A percentile compares a stretch with the other conserved stretches of the same genome.
phyloP scores from a whole-genome alignment of 1,284 basidiomycete species.

The Bondarzewia mesenterica region DNA sequence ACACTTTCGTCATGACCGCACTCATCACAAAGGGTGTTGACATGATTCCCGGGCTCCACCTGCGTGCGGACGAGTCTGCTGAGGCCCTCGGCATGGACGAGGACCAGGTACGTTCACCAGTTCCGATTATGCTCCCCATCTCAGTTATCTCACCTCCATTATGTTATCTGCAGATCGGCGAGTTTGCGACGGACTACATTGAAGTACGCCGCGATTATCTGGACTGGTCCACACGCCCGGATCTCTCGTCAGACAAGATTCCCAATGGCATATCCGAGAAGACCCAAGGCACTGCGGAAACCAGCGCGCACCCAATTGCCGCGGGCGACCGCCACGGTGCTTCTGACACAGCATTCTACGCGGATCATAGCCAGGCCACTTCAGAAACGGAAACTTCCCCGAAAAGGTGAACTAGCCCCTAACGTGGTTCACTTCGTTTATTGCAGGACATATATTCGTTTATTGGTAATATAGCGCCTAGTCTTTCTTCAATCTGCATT shows the following conservation, averaged over 20 bases:
- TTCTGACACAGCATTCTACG: conserved; percentile 21
- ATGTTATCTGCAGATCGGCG: too few species aligned
- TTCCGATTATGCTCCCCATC: neutral
- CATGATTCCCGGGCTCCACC: conserved; percentile 67
- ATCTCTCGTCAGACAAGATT: neutral
- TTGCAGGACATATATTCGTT: too few species aligned
- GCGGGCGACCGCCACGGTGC: conserved; percentile 42
- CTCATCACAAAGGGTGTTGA: conserved; percentile 65
- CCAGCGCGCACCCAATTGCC: conserved; percentile 19
- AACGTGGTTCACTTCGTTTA: too few species aligned
- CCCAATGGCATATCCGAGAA: too few species aligned
- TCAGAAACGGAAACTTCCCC: too few species aligned
- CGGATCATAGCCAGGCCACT: neutral
- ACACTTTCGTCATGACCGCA: conserved; percentile 65
- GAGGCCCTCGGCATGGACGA: conserved; percentile 89
- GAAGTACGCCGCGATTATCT: conserved; percentile 65
- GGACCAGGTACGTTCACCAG: conserved; percentile 49
- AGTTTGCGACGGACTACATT: conserved; percentile 73
- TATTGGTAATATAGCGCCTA: too few species aligned
- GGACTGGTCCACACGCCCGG: conserved; percentile 38
- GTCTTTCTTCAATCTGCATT: too few species aligned
- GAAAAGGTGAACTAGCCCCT: too few species aligned
- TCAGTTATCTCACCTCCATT: neutral
- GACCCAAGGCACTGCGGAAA: neutral
- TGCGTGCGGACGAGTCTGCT: conserved; percentile 68